A percentile compares a stretch with the other conserved stretches of the same genome.
Conservation (phyloP, 1,139 yeast genomes). For the Suhomyces bribrorum region DNA sequence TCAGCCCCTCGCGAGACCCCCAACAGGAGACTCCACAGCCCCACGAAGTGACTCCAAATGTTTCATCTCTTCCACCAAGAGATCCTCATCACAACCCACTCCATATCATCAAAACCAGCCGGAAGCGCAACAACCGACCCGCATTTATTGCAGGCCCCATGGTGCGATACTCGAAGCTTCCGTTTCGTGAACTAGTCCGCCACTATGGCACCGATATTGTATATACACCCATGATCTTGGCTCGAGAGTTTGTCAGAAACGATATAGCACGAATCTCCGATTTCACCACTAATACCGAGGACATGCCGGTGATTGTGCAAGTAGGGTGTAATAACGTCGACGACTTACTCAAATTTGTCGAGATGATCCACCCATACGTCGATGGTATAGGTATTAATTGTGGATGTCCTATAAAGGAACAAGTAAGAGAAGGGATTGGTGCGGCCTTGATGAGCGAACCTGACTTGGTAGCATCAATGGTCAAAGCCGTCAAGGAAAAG, state of each 20-base stretch:
- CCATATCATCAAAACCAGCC: slow-evolving; percentile 43
- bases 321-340: slow-evolving; percentile 87
- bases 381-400: slow-evolving; percentile 96
- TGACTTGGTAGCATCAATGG: slow-evolving; percentile 81
- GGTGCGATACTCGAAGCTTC: slow-evolving; percentile 94
- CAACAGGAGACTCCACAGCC: no score
- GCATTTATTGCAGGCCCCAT: slow-evolving; percentile 91
- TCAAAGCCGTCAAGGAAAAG: slow-evolving; percentile 70
- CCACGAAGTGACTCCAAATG: background rate
- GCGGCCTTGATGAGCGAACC: slow-evolving; percentile 91
- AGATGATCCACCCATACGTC: slow-evolving; percentile 85
- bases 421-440: slow-evolving; percentile 93
- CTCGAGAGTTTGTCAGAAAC: slow-evolving; percentile 90
- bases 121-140: slow-evolving; percentile 50
- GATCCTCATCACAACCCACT: slow-evolving; percentile 58
- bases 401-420: slow-evolving; percentile 96
- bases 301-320: slow-evolving; percentile 79
- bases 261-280: slow-evolving; percentile 79
- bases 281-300: slow-evolving; percentile 72
- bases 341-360: slow-evolving; percentile 82
- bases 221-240: slow-evolving; percentile 94
- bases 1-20: no score
- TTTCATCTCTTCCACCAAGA: slow-evolving; percentile 21
- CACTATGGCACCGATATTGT: slow-evolving; percentile 78
- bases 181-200: slow-evolving; percentile 79